phyloP scores from a whole-genome alignment of 1,284 basidiomycete genomes.

The Pyrrhoderma lamaoense region DNA sequence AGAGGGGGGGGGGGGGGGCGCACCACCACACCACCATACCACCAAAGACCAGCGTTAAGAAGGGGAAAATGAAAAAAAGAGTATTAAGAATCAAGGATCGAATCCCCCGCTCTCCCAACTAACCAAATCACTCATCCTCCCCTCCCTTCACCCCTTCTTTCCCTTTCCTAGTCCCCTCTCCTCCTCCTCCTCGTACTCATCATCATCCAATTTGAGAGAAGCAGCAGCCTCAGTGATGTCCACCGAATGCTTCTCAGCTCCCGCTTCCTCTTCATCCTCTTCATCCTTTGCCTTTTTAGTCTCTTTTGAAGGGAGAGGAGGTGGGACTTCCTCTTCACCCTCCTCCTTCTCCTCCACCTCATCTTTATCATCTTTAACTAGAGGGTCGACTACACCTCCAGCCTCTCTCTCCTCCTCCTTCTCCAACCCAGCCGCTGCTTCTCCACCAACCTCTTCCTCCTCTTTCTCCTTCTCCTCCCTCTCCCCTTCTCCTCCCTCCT shows the following conservation, averaged over 20 bases:
- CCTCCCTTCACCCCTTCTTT: constrained; percentile 1
- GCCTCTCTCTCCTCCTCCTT: not conserved
- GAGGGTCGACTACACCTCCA: too few species aligned
- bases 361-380: constrained; percentile 23
- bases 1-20: too few species aligned
- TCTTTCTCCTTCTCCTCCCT: constrained; percentile 1
- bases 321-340: constrained; percentile 1
- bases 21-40: too few species aligned
- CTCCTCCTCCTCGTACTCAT: not conserved
- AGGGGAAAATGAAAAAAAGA: too few species aligned
- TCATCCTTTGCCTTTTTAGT: not conserved
- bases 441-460: not conserved
- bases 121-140: not conserved
- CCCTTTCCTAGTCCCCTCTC: constrained; percentile 10
- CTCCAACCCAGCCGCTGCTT: not conserved
- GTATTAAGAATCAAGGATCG: too few species aligned
- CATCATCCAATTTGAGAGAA: not conserved
- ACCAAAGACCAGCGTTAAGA: too few species aligned
- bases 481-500: not conserved
- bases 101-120: too few species aligned
- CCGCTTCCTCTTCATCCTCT: constrained; percentile 3
- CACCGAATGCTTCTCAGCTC: not conserved
- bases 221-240: constrained; percentile 7
- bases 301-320: not conserved
- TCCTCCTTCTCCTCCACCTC: constrained; percentile 21